Evolutionary conservation across 306 rosid species (phyloP).

Genomic region (Citrullus mucosospermus): DNA sequence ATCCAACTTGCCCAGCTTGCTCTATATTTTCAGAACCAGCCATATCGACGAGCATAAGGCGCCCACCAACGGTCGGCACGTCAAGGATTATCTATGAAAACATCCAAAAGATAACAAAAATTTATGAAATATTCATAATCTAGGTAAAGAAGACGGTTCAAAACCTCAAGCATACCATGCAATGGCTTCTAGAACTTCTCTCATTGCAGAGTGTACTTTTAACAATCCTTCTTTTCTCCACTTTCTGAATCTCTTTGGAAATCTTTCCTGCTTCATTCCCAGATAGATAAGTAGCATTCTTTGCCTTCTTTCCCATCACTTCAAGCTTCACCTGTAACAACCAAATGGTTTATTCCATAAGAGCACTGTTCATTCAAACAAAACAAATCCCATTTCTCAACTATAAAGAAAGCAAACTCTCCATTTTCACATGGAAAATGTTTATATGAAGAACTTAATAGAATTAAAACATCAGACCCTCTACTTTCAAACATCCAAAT

Average conservation of each 20-base stretch:
- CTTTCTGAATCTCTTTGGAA: slow-evolving; percentile 96
- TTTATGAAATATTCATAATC: slow-evolving; percentile 4
- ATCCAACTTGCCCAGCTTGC: slow-evolving; percentile 96
- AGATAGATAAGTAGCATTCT: slow-evolving; percentile 86
- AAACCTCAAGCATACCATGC: slow-evolving; percentile 52
- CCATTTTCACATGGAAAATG: background rate
- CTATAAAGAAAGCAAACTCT: too few species aligned
- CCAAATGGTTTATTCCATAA: background rate
- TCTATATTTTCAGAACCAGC: slow-evolving; percentile 98
- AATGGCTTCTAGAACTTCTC: slow-evolving; percentile 94
- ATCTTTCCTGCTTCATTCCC: slow-evolving; percentile 97
- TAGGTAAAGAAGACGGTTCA: background rate
- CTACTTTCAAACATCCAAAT: background rate
- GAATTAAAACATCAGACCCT: background rate
- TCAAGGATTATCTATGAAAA: slow-evolving; percentile 66
- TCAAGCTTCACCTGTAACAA: slow-evolving; percentile 73
- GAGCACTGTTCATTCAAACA: too few species aligned
- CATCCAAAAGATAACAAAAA: background rate
- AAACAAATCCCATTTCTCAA: background rate
- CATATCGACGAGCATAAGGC: slow-evolving; percentile 98
- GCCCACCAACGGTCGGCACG: slow-evolving; percentile 91
- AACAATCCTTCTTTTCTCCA: slow-evolving; percentile 90
- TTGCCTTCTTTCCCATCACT: slow-evolving; percentile 99
- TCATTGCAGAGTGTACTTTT: slow-evolving; percentile 97
- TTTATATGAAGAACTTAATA: background rate